Base-by-base conservation (phyloP, 305 asterid genomes). In the Caryopteris hybrid region DNA sequence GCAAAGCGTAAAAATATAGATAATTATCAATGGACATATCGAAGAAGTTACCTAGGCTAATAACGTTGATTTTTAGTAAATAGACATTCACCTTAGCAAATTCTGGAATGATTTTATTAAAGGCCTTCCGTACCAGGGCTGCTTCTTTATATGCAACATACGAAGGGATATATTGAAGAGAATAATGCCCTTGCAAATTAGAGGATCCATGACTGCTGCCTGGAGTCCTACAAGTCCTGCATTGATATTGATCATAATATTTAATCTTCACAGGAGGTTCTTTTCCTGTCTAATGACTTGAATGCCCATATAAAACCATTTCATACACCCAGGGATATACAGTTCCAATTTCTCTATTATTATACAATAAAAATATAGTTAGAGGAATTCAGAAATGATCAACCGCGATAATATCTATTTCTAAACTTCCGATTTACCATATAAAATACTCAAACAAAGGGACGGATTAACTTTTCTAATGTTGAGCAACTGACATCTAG, bases 141-240 rank as follows among this genome's bases (percentile, higher is more conserved):
- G 98, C 78, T 93, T 93, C 78, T 72, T 93, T 78, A 88, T 74
- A 63, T 93, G 96, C 86, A 93, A 78, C 97, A 93, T 85, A 55
- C 97, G 86, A 25, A 88, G 96, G 43, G 98, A 93, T 73, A 93
- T 90, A 66, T 93, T 93, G 69, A 93, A 73, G 53, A 93, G 85
- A 68, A 93, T 74, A 69, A 93, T 78, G 51, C 98, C 98, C 64
- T 78, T 83, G 80, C 97, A 90, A 20, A 85, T 81, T 73, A 38
- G 65, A 66, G 96, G 88, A 59, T 84, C 77, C 81, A 80, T 69
- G 23, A 88, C 80, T 60, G 95, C 99, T 73, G 97, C 97, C 81
- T 90, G 99, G 63, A 93, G 97, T 61, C 99, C 99, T n/a, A 90
- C 97, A 53, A 93, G 72, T 61, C 99, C 98, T 92, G 74, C 77